Base-by-base conservation (phyloP, 2,329 filamentous ascomycete species). In the Hypoxylon sp. region DNA sequence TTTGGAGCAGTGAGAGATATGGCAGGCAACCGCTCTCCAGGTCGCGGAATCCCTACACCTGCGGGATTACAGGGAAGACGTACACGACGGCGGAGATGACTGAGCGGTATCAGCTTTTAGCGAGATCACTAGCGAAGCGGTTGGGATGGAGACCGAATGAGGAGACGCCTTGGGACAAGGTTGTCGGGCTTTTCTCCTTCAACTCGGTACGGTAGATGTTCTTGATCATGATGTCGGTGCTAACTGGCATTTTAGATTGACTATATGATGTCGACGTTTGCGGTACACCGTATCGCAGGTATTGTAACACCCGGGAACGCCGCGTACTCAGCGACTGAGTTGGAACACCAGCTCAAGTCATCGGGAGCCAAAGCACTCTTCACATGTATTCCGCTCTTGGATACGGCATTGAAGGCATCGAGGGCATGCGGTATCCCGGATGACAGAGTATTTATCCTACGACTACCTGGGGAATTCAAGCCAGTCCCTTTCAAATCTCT, bases 161-260 rank as follows among this genome's bases (percentile, higher is more conserved):
- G 56, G 91, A 90, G 5, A 86, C 87, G 0, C 90, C 93, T 74
- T 94, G 90, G 88, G 91, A 94, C 72, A 94, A 94, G 79, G 89
- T 93, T 19, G 80, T 91, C 46, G 89, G 84, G 2, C 82, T 93
- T 38, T 94, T 92, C 79, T 89, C 89, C 21, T 78, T 93, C 67
- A 96, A 95, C 74, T 91, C 91, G 36, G 78, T 82, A 69, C 7
- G 25, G 19, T 10, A n/a, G 19, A 32, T 21, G 9, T 13, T 5
- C 11, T 23, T 38, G 11, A 9, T 23, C 6, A 19, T 17, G 14
- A 9, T 1, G 32, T 56, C 4, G 6, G 21, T 17, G 10, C 19
- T 67, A 14, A 67, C 52, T 28, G 10, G 28, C 7, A 23, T 50
- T 25, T 2, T 49, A 80, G 79, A 86, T 93, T 68, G 91, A 94